Percentiles rank a stretch among this genome's conserved stretches.
Conservation (phyloP, 1,284 basidiomycete species). For the Cutaneotrichosporon sp. region DNA sequence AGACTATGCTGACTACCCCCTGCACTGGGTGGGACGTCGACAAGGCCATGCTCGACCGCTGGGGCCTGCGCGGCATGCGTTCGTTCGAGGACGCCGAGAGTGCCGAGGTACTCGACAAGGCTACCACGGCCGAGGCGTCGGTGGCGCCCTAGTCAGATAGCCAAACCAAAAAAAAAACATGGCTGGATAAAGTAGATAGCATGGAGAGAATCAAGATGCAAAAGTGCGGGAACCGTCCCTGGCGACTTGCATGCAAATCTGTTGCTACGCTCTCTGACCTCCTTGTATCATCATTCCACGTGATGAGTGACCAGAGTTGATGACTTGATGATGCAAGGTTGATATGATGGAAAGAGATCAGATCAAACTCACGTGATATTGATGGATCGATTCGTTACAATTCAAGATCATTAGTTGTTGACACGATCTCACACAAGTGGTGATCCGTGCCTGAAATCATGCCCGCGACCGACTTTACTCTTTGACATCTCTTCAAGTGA, state of each 20-base stretch:
- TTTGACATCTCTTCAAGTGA: not conserved
- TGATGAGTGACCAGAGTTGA: not conserved
- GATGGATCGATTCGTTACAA: conserved; percentile 5
- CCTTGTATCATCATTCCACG: not conserved
- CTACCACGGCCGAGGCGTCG: not conserved
- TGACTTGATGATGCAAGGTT: not conserved
- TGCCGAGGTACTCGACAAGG: conserved; percentile 7
- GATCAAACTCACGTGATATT: not conserved
- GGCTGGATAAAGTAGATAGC: not conserved
- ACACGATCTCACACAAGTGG: not conserved
- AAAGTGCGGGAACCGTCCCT: not conserved
- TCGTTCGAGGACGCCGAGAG: conserved; percentile 65
- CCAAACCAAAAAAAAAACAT: not conserved
- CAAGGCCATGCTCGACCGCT: conserved; percentile 87
- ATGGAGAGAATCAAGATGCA: not conserved
- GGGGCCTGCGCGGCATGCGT: conserved; percentile 88
- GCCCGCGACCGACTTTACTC: conserved; percentile 1
- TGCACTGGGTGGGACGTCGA: conserved; percentile 94
- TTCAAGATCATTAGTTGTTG: not conserved
- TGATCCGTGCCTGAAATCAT: not conserved
- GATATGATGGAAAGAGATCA: conserved; percentile 4
- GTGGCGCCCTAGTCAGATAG: not conserved
- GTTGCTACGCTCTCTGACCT: not conserved
- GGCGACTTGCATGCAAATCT: not conserved
- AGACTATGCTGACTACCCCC: conserved; percentile 95